A percentile compares a stretch with the other conserved stretches of the same genome.
These are phyloP conservation scores for Colletotrichum plurivorum DNA, from an alignment of 2,329 filamentous ascomycete species.

Conservation along the genomic window DNA sequence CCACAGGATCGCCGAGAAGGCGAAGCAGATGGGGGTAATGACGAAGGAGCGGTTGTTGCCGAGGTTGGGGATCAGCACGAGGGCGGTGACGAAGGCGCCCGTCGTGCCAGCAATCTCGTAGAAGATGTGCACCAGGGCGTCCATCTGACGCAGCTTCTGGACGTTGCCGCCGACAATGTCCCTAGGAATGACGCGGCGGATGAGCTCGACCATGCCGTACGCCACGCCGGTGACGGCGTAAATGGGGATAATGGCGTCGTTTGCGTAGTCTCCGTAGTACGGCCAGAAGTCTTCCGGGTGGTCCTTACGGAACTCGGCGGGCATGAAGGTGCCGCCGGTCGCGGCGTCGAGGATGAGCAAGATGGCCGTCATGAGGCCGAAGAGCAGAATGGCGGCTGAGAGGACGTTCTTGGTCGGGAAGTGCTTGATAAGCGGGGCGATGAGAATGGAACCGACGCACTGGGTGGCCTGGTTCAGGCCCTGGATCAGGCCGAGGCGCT, in stretches of 20 bases:
- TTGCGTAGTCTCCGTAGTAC: constrained; percentile 63
- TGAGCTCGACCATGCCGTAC: constrained; percentile 66
- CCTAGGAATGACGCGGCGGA: constrained; percentile 64
- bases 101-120: constrained; percentile 60
- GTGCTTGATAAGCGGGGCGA: constrained; percentile 63
- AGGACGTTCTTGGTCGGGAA: constrained; percentile 63
- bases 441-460: constrained; percentile 64
- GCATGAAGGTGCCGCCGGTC: constrained; percentile 60
- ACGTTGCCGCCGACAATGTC: constrained; percentile 66
- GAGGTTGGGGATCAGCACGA: constrained; percentile 63
- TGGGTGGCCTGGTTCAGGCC: constrained; percentile 66
- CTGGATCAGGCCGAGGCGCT: constrained; percentile 60
- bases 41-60: constrained; percentile 67
- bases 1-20: constrained; percentile 57
- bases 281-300: constrained; percentile 55
- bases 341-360: constrained; percentile 63
- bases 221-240: constrained; percentile 58
- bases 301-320: constrained; percentile 45
- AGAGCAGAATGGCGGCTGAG: constrained; percentile 58
- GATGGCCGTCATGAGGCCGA: constrained; percentile 61
- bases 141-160: constrained; percentile 63
- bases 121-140: constrained; percentile 50
- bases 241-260: constrained; percentile 64
- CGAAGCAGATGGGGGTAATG: constrained; percentile 64
- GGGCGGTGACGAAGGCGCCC: constrained; percentile 62